Base-by-base conservation (phyloP, 2,329 filamentous ascomycete genomes). In the Neonectria faginata region DNA sequence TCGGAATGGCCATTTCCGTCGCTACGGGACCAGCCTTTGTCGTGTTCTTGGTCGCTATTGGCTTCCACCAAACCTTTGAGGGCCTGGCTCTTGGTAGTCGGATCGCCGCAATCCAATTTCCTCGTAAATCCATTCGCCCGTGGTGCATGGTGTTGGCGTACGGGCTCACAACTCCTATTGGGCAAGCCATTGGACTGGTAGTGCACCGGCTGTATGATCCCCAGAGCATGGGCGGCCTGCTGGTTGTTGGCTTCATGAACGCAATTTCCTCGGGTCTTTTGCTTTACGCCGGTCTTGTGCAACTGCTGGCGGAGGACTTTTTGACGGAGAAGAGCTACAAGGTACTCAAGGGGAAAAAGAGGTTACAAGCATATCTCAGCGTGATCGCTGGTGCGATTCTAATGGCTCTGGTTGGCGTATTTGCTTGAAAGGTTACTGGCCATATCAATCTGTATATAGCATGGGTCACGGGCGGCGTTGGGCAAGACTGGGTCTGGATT, bases 201-300 rank as follows among this genome's bases (percentile, higher is more conserved):
- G 85, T 95, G 20, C 92, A 96, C 77, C 89, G 88, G 39, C 81
- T 96, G 67, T 97, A 97, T 78, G 92, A 94, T 69, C 93, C 93
- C 1, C 85, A 88, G 71, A 93, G 91, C 72, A 86, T 92, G 74
- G 87, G 89, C 0, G 93, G 93, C 0, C 79, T 97, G 52, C 81
- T 97, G 27, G 91, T 95, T 80, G 93, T 97, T 6, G 93, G 93
- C 8, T 88, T 94, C 75, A 96, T 95, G 85, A 97, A 97, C 73
- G 92, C 92, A 42, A 91, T 97, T 56, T 94, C 91, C 10, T 90
- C 91, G 55, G 93, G 93, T 0, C 82, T 97, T 55, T 79, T 97
- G 29, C 82, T 97, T 3, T 97, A 95, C 75, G 93, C 93, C 0
- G 92, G 92, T 0, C 81, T 97, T 47, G 93, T 97, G 4, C 92